Evolutionary conservation across 345 rosid genomes (phyloP).

Genomic region (Gossypium ekmanianum): DNA sequence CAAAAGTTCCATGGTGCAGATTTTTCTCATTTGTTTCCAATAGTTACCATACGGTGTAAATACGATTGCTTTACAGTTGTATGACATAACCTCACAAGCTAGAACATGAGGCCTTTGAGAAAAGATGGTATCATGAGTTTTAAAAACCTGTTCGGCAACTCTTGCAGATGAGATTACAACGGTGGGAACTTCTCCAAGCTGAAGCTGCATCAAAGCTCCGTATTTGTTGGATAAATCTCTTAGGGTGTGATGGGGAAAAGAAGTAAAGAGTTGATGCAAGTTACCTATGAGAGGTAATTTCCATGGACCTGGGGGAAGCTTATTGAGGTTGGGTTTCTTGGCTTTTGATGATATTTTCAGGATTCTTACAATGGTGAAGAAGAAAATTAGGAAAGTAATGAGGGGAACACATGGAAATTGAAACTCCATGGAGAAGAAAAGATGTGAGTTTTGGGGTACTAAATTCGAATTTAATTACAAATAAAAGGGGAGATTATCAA

Average conservation of each 20-base stretch:
- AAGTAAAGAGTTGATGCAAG: not conserved
- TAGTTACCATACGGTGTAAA: slow-evolving; percentile 16
- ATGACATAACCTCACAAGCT: not conserved
- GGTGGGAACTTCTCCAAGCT: slow-evolving; percentile 13
- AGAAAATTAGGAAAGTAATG: not conserved
- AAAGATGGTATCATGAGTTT: slow-evolving; percentile 29
- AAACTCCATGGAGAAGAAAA: not conserved
- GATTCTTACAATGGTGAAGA: not conserved
- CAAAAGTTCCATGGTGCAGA: slow-evolving; percentile 5
- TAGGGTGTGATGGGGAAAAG: not conserved
- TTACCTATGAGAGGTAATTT: slow-evolving; percentile 16
- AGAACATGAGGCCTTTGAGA: slow-evolving; percentile 19
- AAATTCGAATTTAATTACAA: no score
- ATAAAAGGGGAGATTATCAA: no score
- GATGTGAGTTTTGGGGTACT: not conserved
- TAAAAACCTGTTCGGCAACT: slow-evolving; percentile 31
- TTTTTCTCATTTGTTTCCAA: slow-evolving; percentile 15
- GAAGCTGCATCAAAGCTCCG: not conserved
- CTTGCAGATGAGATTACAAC: slow-evolving; percentile 27
- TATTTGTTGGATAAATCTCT: slow-evolving; percentile 1
- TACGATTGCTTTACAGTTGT: not conserved
- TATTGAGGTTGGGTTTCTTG: not conserved
- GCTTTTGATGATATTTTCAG: not conserved
- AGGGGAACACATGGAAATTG: not conserved
- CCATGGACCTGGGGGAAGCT: slow-evolving; percentile 28